Conservation (phyloP, 495 filamentous ascomycete genomes). For the Melanomma pulvis-pyrius region DNA sequence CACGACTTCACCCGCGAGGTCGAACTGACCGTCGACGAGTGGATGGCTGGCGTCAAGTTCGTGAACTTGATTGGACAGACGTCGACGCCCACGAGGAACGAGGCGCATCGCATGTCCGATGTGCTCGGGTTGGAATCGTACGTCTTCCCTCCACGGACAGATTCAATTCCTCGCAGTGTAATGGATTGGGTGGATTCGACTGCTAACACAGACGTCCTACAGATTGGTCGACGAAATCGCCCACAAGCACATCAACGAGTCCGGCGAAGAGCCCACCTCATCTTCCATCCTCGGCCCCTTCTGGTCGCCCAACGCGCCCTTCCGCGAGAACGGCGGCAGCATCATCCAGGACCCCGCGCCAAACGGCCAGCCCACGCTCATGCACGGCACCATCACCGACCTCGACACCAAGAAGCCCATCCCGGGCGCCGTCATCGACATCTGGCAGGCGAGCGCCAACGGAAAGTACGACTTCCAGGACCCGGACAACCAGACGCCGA, state of each 20-base stretch:
- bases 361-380: constrained; percentile 66
- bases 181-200: background rate
- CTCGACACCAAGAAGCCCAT: constrained; percentile 73
- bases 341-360: constrained; percentile 74
- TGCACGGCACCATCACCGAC: constrained; percentile 77
- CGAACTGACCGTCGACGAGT: constrained; percentile 78
- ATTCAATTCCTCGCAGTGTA: too few species aligned
- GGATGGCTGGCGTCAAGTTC: constrained; percentile 75
- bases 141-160: too few species aligned
- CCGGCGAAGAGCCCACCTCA: constrained; percentile 71
- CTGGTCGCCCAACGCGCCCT: constrained; percentile 82
- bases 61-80: constrained; percentile 55
- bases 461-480: constrained; percentile 92
- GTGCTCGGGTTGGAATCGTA: constrained; percentile 83
- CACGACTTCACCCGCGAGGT: constrained; percentile 85
- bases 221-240: constrained; percentile 84
- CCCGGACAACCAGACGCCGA: constrained; percentile 68
- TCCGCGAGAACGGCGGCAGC: constrained; percentile 68
- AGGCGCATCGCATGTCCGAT: constrained; percentile 77
- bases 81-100: constrained; percentile 65
- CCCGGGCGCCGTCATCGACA: constrained; percentile 71
- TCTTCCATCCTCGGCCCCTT: constrained; percentile 85
- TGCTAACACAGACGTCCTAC: constrained; percentile 7
- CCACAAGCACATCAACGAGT: constrained; percentile 74
- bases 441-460: constrained; percentile 85